Conservation (phyloP, 352 stramenopile species). For the Aphanomyces euteiches region DNA sequence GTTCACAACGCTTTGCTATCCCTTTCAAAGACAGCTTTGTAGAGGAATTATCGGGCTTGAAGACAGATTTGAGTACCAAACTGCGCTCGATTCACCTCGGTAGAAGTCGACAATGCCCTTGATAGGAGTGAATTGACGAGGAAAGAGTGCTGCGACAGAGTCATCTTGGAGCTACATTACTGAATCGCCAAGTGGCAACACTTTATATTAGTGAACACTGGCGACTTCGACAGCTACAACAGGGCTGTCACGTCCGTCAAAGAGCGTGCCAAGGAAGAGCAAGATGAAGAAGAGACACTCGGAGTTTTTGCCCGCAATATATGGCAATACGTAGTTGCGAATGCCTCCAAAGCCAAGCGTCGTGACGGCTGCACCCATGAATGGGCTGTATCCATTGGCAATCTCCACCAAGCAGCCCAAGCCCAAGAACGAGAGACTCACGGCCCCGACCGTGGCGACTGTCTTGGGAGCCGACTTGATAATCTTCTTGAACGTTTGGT, state of each 20-base stretch:
- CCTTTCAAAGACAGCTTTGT: too few relatives aligned
- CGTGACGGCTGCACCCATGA: conserved; percentile 11
- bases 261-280: conserved; percentile 5
- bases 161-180: too few relatives aligned
- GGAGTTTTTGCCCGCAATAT: conserved; percentile 5
- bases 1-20: too few relatives aligned
- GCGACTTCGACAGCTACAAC: too few relatives aligned
- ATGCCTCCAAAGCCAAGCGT: conserved; percentile 12
- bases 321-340: conserved; percentile 6
- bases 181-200: too few relatives aligned
- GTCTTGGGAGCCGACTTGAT: conserved; percentile 2
- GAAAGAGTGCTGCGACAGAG: too few relatives aligned
- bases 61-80: too few relatives aligned
- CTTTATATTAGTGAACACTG: too few relatives aligned
- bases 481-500: conserved; percentile 9
- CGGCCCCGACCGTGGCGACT: not conserved
- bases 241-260: not conserved
- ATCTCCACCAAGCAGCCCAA: conserved; percentile 6
- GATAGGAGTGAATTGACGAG: too few relatives aligned
- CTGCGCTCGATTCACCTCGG: too few relatives aligned
- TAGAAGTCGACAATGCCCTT: too few relatives aligned
- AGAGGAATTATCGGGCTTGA: too few relatives aligned
- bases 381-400: not conserved
- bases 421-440: conserved; percentile 2
- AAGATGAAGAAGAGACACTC: conserved; percentile 18